A percentile compares a stretch with the other conserved stretches of the same genome.
Conservation (phyloP, 306 rosid genomes). For the Ceratonia siliqua region DNA sequence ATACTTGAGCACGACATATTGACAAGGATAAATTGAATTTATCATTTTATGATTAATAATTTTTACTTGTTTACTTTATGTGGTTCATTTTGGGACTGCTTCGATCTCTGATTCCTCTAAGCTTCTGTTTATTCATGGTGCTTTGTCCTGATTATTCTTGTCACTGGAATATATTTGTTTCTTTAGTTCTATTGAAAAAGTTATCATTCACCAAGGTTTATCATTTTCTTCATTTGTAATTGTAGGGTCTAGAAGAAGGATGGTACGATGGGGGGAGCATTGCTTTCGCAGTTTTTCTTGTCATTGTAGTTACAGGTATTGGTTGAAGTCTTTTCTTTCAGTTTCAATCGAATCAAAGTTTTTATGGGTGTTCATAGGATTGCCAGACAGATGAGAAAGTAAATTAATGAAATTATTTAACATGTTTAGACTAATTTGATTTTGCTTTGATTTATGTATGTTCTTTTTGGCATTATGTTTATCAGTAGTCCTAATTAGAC, state of each 20-base stretch:
- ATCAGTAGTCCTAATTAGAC: constrained; percentile 20
- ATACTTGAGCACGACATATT: not conserved
- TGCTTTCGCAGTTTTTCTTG: constrained; percentile 84
- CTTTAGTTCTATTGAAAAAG: not conserved
- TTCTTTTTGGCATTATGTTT: constrained; percentile 1
- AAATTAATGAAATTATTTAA: not conserved
- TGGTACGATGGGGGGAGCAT: constrained; percentile 99
- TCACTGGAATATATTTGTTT: constrained; percentile 20
- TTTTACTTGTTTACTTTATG: not conserved
- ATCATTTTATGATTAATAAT: constrained; percentile 11
- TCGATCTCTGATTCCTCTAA: constrained; percentile 5
- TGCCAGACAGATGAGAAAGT: not conserved
- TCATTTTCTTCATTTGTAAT: constrained; percentile 28
- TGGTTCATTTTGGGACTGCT: constrained; percentile 1
- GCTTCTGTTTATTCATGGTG: constrained; percentile 11
- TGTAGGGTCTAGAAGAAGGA: constrained; percentile 80
- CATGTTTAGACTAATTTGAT: constrained; percentile 1
- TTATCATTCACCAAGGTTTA: constrained; percentile 17
- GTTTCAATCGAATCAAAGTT: constrained; percentile 19
- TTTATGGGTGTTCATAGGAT: not conserved
- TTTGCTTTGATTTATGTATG: constrained; percentile 11
- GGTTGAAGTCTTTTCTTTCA: constrained; percentile 11
- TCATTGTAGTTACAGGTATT: constrained; percentile 89
- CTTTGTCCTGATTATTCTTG: constrained; percentile 28
- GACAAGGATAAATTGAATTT: constrained; percentile 8